Evolutionary conservation across 805 yeast genomes (phyloP).

Genomic region (Candida krabiensis): DNA sequence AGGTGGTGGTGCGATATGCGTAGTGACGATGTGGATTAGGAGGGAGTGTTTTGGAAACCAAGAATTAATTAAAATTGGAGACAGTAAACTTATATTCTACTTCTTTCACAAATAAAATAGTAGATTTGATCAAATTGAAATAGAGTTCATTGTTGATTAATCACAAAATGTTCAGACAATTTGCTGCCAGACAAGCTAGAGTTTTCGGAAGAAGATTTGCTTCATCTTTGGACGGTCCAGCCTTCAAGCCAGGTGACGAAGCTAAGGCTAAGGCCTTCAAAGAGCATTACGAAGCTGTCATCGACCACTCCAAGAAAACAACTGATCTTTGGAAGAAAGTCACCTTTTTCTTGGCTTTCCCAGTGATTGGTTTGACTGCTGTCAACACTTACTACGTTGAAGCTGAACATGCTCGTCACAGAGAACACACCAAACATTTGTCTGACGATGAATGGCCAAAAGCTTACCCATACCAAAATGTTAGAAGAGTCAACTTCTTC

Average conservation of each 20-base stretch:
- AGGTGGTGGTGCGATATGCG: slow-evolving; percentile 6
- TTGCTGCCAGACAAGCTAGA: slow-evolving; percentile 32
- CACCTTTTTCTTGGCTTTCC: slow-evolving; percentile 76
- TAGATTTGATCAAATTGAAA: no score
- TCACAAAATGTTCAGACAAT: slow-evolving; percentile 49
- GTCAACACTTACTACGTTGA: slow-evolving; percentile 81
- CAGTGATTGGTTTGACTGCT: slow-evolving; percentile 75
- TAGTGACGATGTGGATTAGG: slow-evolving; percentile 1
- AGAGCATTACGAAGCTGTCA: slow-evolving; percentile 59
- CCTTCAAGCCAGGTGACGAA: slow-evolving; percentile 49
- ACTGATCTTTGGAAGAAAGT: slow-evolving; percentile 83
- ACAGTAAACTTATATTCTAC: no score
- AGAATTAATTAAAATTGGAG: not conserved
- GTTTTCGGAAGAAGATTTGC: slow-evolving; percentile 34
- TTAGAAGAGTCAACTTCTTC: slow-evolving; percentile 85
- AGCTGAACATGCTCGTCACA: slow-evolving; percentile 86
- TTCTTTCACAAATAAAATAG: slow-evolving; percentile 3
- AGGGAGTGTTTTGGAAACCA: not conserved
- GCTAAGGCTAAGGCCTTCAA: slow-evolving; percentile 73
- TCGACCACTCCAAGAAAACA: slow-evolving; percentile 78
- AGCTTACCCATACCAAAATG: slow-evolving; percentile 88
- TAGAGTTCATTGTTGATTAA: no score
- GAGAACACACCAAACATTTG: slow-evolving; percentile 69
- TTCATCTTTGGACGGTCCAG: slow-evolving; percentile 37
- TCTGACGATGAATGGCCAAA: slow-evolving; percentile 91